Evolutionary conservation across 2,329 filamentous ascomycete genomes (phyloP).

Genomic region (Aspergillus chevalieri): DNA sequence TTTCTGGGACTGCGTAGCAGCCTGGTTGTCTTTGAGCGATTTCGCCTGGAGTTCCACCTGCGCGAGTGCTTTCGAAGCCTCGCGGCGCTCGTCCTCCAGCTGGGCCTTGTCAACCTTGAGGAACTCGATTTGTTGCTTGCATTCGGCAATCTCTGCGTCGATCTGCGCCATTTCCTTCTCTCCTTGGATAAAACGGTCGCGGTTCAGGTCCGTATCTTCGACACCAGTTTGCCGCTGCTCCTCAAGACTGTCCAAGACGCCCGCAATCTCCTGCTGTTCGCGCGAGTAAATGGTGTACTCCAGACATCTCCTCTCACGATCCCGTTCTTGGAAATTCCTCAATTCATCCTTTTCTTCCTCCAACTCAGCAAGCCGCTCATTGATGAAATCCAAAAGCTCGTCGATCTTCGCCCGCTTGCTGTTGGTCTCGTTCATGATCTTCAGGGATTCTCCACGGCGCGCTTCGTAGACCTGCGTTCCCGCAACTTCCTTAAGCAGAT

Average conservation of each 20-base stretch:
- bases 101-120: slow-evolving; percentile 78
- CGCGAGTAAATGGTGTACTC: slow-evolving; percentile 92
- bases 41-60: slow-evolving; percentile 83
- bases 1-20: slow-evolving; percentile 66
- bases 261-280: slow-evolving; percentile 73
- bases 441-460: slow-evolving; percentile 80
- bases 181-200: slow-evolving; percentile 66
- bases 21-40: slow-evolving; percentile 74
- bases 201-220: slow-evolving; percentile 76
- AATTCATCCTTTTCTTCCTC: slow-evolving; percentile 98
- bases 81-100: slow-evolving; percentile 81
- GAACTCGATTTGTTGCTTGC: slow-evolving; percentile 77
- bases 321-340: slow-evolving; percentile 88
- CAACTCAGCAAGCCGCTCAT: slow-evolving; percentile 77
- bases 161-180: slow-evolving; percentile 73
- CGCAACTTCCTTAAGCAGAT: slow-evolving; percentile 92
- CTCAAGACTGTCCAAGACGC: slow-evolving; percentile 75
- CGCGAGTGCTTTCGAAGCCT: slow-evolving; percentile 70
- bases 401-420: slow-evolving; percentile 94
- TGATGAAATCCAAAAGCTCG: slow-evolving; percentile 83
- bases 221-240: slow-evolving; percentile 73
- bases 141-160: slow-evolving; percentile 70
- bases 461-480: slow-evolving; percentile 96
- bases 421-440: slow-evolving; percentile 95
- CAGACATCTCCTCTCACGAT: slow-evolving; percentile 81